Percentiles rank a stretch among this genome's conserved stretches.
These are phyloP conservation scores for Citrus sp. DNA, from an alignment of 345 rosid species.

Conservation along the genomic window DNA sequence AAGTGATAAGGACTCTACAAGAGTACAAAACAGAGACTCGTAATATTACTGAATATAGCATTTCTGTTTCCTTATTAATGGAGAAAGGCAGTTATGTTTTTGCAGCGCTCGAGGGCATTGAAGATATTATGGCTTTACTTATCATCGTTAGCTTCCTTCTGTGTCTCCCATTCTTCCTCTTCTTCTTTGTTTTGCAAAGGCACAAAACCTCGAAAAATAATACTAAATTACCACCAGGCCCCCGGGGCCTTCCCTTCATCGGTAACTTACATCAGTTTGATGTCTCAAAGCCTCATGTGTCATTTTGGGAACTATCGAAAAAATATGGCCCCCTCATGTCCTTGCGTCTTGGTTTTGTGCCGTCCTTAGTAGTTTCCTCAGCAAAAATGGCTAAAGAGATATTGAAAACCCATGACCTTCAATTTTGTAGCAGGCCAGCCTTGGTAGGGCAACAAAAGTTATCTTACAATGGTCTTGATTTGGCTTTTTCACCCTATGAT, in stretches of 20 bases:
- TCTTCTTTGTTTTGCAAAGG: background rate
- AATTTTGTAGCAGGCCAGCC: slow-evolving; percentile 20
- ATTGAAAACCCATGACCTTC: slow-evolving; percentile 26
- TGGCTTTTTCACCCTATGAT: slow-evolving; percentile 28
- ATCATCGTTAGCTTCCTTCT: background rate
- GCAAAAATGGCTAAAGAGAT: slow-evolving; percentile 25
- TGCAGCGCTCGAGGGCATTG: background rate
- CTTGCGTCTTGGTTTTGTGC: slow-evolving; percentile 32
- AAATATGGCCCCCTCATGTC: slow-evolving; percentile 50
- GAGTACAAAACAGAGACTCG: too few species aligned
- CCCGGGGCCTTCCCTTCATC: slow-evolving; percentile 39
- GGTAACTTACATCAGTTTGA: slow-evolving; percentile 49
- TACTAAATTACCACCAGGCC: slow-evolving; percentile 40
- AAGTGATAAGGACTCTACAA: too few species aligned
- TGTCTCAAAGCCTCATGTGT: slow-evolving; percentile 22
- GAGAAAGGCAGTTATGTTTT: too few species aligned
- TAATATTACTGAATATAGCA: too few species aligned
- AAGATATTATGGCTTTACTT: background rate
- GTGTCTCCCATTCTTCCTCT: slow-evolving; percentile 8
- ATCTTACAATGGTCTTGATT: background rate
- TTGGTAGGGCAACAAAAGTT: background rate
- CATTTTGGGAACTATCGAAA: slow-evolving; percentile 39
- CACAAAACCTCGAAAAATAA: background rate
- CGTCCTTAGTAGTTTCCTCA: slow-evolving; percentile 29
- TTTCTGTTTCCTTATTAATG: too few species aligned